Evolutionary conservation across 805 yeast species (phyloP).

Genomic region (Isabelozyma gotoi): DNA sequence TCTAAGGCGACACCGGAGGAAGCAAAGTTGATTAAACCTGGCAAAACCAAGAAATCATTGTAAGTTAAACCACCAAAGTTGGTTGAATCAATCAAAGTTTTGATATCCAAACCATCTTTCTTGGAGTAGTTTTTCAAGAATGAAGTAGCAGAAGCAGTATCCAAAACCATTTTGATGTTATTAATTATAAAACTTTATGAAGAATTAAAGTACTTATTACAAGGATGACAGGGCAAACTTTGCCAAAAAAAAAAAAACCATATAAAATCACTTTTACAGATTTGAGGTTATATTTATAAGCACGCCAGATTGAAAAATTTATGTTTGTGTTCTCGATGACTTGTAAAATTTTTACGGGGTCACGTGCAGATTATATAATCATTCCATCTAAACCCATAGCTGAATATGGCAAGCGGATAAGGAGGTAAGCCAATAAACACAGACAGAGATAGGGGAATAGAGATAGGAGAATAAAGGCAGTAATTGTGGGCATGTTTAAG

Average conservation of each 20-base stretch:
- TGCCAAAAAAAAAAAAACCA: constrained; percentile 41
- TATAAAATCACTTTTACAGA: not conserved
- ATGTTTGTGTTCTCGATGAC: not conserved
- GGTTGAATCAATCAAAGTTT: constrained; percentile 84
- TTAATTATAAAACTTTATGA: no score
- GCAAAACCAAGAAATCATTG: constrained; percentile 92
- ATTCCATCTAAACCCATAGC: not conserved
- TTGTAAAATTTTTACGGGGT: not conserved
- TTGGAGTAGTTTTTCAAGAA: constrained; percentile 61
- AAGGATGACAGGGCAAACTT: constrained; percentile 30
- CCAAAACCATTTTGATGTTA: constrained; percentile 29
- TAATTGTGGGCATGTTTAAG: no score
- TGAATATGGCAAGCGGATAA: no score
- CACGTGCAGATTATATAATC: not conserved
- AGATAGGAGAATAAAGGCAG: no score
- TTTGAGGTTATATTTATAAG: constrained; percentile 1
- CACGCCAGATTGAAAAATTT: not conserved
- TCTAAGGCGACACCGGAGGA: constrained; percentile 76
- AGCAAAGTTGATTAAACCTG: constrained; percentile 91
- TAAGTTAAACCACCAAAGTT: constrained; percentile 95
- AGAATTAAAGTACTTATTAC: constrained; percentile 2
- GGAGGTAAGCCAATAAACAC: no score
- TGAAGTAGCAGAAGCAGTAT: constrained; percentile 61
- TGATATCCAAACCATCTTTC: constrained; percentile 84
- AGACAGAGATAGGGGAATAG: no score